These are phyloP conservation scores for Suillus spraguei DNA, from an alignment of 768 basidiomycete species.

Conservation along the genomic window DNA sequence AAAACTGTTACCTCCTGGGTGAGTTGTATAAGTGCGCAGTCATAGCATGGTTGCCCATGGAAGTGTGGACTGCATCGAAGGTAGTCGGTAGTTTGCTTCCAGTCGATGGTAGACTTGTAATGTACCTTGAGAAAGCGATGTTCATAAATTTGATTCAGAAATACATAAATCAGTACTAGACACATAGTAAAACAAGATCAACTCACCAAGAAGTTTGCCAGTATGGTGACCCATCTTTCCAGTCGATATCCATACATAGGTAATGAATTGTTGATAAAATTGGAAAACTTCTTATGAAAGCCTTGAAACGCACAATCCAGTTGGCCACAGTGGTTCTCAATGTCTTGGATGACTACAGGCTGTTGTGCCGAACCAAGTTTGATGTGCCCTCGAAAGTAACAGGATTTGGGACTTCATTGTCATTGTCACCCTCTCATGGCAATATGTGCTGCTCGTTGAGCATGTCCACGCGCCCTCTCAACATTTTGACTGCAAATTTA, in stretches of 20 bases:
- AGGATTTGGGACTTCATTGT: no score
- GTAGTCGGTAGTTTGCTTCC: slow-evolving; percentile 29
- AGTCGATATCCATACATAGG: slow-evolving; percentile 4
- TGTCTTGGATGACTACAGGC: not conserved
- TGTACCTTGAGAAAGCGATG: slow-evolving; percentile 29
- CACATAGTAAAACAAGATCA: slow-evolving; percentile 1
- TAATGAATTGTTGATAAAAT: slow-evolving; percentile 7
- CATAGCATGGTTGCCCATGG: slow-evolving; percentile 25
- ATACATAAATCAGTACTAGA: slow-evolving; percentile 4
- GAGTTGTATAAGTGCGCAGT: slow-evolving; percentile 29
- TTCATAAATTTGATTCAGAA: slow-evolving; percentile 27
- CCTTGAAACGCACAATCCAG: not conserved
- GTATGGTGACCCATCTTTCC: not conserved
- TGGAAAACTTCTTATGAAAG: not conserved
- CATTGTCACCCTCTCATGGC: no score
- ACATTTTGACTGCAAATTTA: not conserved
- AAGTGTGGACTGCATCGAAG: slow-evolving; percentile 36
- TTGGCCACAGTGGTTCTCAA: not conserved
- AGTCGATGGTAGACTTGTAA: slow-evolving; percentile 32
- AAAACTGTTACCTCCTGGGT: slow-evolving; percentile 12
- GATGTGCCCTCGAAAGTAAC: no score
- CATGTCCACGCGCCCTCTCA: not conserved
- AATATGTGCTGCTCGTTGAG: not conserved
- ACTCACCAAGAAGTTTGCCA: not conserved
- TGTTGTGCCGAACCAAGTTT: slow-evolving; percentile 1